phyloP scores from a whole-genome alignment of 306 rosid genomes.

The Rosa chinensis region DNA sequence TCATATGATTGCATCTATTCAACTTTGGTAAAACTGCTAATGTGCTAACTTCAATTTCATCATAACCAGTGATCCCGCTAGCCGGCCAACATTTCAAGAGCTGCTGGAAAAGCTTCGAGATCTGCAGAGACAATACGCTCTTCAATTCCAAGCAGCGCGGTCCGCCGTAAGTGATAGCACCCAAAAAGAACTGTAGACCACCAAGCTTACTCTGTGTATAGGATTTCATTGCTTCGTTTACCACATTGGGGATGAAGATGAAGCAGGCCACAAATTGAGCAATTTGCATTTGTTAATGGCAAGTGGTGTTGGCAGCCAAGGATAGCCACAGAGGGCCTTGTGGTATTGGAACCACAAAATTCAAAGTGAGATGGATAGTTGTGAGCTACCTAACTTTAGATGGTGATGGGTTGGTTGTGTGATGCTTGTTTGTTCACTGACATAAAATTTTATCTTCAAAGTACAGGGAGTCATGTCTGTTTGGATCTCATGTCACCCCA shows the following conservation, averaged over 20 bases:
- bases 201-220: slow-evolving; percentile 20
- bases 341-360: slow-evolving; percentile 30
- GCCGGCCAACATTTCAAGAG: slow-evolving; percentile 82
- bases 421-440: slow-evolving; percentile 34
- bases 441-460: slow-evolving; percentile 13
- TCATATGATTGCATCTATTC: neutral
- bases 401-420: slow-evolving; percentile 38
- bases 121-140: slow-evolving; percentile 56
- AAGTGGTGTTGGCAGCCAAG: neutral
- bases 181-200: slow-evolving; percentile 61
- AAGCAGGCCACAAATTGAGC: slow-evolving; percentile 22
- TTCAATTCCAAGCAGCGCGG: slow-evolving; percentile 83
- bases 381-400: slow-evolving; percentile 34
- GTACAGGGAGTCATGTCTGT: slow-evolving; percentile 20
- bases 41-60: slow-evolving; percentile 27
- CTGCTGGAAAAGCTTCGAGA: slow-evolving; percentile 75
- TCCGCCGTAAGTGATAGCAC: slow-evolving; percentile 49
- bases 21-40: slow-evolving; percentile 1
- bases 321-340: slow-evolving; percentile 10
- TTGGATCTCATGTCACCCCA: slow-evolving; percentile 16
- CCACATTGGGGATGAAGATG: slow-evolving; percentile 25
- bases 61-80: slow-evolving; percentile 67
- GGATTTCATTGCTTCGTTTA: slow-evolving; percentile 20
- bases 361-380: slow-evolving; percentile 14
- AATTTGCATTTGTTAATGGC: neutral